Evolutionary conservation across 441 rosid genomes (phyloP).

Genomic region (Iberis amara): DNA sequence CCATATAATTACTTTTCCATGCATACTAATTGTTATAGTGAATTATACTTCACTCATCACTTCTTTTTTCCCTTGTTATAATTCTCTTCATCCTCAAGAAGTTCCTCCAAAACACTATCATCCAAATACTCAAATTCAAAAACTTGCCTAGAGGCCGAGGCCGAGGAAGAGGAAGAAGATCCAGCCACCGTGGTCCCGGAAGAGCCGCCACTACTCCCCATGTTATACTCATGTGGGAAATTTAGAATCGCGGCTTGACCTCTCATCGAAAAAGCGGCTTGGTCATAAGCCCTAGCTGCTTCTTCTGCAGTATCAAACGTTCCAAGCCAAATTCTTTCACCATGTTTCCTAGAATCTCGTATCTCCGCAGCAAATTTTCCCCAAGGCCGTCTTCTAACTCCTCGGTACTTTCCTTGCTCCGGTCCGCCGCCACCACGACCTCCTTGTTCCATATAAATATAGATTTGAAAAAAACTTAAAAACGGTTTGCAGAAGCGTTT

Average conservation of each 20-base stretch:
- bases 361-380: conserved; percentile 68
- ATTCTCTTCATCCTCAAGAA: conserved; percentile 51
- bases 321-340: conserved; percentile 63
- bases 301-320: conserved; percentile 69
- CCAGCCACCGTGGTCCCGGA: conserved; percentile 27
- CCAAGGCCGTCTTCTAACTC: conserved; percentile 58
- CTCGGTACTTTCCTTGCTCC: conserved; percentile 41
- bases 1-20: conserved; percentile 2
- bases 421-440: conserved; percentile 33
- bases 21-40: background rate
- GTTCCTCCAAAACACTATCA: conserved; percentile 56
- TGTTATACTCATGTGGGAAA: conserved; percentile 52
- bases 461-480: too few relatives aligned
- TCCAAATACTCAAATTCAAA: conserved; percentile 62
- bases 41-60: conserved; percentile 16
- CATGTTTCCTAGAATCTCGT: conserved; percentile 45
- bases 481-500: background rate
- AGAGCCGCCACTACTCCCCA: conserved; percentile 22
- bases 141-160: conserved; percentile 36
- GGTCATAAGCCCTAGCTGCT: conserved; percentile 66
- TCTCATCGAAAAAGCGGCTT: conserved; percentile 63
- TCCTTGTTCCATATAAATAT: conserved; percentile 27
- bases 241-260: conserved; percentile 57
- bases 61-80: conserved; percentile 27
- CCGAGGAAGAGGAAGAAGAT: conserved; percentile 30